Percentiles rank a stretch among this genome's conserved stretches.
Conservation (phyloP, 805 yeast genomes). For the Metschnikowia proteae region DNA sequence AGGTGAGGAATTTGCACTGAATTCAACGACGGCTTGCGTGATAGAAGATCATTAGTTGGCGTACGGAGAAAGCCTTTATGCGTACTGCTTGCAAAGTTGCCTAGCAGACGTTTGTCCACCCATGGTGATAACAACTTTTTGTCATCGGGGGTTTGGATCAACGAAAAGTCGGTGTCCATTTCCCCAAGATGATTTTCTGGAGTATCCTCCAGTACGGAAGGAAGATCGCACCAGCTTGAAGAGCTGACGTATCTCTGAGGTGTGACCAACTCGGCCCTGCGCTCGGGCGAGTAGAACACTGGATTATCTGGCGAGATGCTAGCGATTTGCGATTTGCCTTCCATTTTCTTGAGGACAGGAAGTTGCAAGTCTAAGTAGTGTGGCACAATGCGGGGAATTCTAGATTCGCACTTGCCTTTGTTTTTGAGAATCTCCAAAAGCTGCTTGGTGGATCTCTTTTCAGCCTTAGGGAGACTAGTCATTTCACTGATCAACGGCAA, state of each 20-base stretch:
- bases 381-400: constrained; percentile 26
- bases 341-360: constrained; percentile 25
- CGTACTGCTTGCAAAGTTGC: constrained; percentile 1
- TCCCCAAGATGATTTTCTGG: constrained; percentile 1
- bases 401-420: constrained; percentile 8
- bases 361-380: constrained; percentile 20
- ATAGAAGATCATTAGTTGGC: constrained; percentile 5
- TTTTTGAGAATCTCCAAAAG: neutral
- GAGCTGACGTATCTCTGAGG: constrained; percentile 6
- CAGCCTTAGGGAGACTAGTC: neutral
- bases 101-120: neutral
- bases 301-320: constrained; percentile 29
- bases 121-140: constrained; percentile 1
- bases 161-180: constrained; percentile 2
- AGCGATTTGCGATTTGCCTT: constrained; percentile 24
- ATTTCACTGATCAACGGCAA: neutral
- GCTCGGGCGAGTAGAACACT: constrained; percentile 26
- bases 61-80: neutral
- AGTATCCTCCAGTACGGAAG: constrained; percentile 4
- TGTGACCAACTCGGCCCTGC: constrained; percentile 6
- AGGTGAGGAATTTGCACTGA: constrained; percentile 19
- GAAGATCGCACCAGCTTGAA: constrained; percentile 4
- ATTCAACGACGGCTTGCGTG: constrained; percentile 13
- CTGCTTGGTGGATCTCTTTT: neutral
- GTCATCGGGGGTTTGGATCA: constrained; percentile 5